phyloP scores from a whole-genome alignment of 2,329 filamentous ascomycete genomes.

The Alternaria gansuensis region DNA sequence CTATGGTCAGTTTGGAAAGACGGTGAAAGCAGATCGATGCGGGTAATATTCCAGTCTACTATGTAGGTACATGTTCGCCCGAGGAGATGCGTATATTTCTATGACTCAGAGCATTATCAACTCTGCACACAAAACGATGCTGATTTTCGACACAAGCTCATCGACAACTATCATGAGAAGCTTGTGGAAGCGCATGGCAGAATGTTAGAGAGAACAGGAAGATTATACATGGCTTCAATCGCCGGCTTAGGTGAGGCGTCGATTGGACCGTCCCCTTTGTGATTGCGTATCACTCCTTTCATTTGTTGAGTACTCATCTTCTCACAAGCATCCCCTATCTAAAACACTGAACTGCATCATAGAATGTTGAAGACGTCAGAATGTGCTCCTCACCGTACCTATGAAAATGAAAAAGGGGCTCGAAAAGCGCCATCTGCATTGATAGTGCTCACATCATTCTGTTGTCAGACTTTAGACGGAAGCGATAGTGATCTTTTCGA shows the following conservation, averaged over 20 bases:
- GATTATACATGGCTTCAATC: rapidly evolving
- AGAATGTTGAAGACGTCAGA: neutral
- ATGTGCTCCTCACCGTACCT: neutral
- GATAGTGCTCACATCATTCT: neutral
- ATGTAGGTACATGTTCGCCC: too few species aligned
- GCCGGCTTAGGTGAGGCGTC: neutral
- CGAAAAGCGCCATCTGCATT: neutral
- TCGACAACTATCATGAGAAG: neutral
- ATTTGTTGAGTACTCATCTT: neutral
- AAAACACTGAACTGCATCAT: neutral
- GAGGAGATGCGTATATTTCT: too few species aligned
- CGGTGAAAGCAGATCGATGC: too few species aligned
- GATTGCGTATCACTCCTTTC: neutral
- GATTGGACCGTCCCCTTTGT: neutral
- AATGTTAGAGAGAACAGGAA: neutral
- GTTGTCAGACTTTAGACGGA: neutral
- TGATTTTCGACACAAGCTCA: neutral
- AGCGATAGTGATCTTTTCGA: neutral
- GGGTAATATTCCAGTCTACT: too few species aligned
- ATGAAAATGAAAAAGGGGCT: neutral
- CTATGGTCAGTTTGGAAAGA: neutral
- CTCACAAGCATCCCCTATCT: neutral
- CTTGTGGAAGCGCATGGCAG: neutral
- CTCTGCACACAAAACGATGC: neutral
- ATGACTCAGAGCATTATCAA: neutral